Evolutionary conservation across 2,329 filamentous ascomycete genomes (phyloP), one percentile per base, ranked within the genome.

Genomic region (Hawksworthiomyces lignivorus): DNA sequence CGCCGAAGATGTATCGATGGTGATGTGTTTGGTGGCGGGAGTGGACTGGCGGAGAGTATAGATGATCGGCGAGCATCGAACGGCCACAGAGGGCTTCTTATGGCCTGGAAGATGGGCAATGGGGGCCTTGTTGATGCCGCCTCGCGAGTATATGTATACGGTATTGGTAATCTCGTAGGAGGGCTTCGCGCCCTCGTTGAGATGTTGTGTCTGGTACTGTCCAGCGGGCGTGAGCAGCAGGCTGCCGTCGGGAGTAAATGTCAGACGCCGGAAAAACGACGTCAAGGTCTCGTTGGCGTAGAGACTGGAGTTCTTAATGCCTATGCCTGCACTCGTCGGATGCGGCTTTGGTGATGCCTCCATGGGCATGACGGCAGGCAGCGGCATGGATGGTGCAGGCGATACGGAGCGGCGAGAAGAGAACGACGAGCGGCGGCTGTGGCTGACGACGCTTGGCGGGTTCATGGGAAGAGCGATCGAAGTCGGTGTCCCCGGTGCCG

Each of bases 201-300:
- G 77, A 50, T 87, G 78, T 38, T 87, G 77, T 3, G 83, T 84
- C 59, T 95, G 94, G 63, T 92, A 97, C 58, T 97, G 92, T 7
- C 92, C 92, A 2, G 92, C 90, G 3, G 92, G 92, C 0, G 92
- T 98, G 49, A 98, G 82, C 5, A 98, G 73, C 37, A 98, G 69
- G 58, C 89, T 95, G 20, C 92, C 92, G 57, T 98, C 94, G 0
- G 92, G 90, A 1, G 94, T 88, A 58, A 98, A 98, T 0, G 90
- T 89, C 37, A 98, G 69, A 35, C 92, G 80, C 39, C 92, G 77
- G 67, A 98, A 98, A 66, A 98, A 98, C 0, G 92, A 97, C 0
- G 90, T 96, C 46, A 97, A 76, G 0, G 90, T 96, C 63, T 98
- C 92, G 55, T 96, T 97, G 34, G 88, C 88, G 59, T 98, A 98